phyloP scores from a whole-genome alignment of 306 rosid genomes.

The Vigna angularis region DNA sequence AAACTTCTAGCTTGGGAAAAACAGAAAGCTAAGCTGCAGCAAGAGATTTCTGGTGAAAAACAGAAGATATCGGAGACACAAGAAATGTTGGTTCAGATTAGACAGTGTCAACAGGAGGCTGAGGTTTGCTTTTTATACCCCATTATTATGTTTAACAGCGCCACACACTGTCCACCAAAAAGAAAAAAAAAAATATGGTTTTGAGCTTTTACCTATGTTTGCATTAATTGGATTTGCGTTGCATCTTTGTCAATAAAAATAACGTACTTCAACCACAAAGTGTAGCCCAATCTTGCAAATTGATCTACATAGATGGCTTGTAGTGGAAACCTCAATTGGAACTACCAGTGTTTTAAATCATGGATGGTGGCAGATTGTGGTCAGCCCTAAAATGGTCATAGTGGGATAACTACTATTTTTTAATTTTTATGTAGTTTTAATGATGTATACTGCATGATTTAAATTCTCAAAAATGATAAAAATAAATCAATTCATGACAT shows the following conservation, averaged over 20 bases:
- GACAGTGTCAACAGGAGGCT: conserved; percentile 69
- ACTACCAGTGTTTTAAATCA: background rate
- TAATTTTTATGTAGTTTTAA: background rate
- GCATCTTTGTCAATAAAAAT: conserved; percentile 22
- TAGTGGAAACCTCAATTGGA: conserved; percentile 24
- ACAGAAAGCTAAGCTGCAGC: conserved; percentile 82
- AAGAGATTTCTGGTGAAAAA: conserved; percentile 74
- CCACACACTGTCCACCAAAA: conserved; percentile 23
- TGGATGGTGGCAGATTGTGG: background rate
- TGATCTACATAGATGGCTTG: conserved; percentile 6
- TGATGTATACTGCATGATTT: background rate
- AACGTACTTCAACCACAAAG: conserved; percentile 19
- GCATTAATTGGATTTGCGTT: conserved; percentile 27
- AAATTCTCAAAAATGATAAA: background rate
- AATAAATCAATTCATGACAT: too few relatives aligned
- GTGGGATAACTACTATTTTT: background rate
- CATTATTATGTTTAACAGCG: conserved; percentile 14
- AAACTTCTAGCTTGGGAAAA: conserved; percentile 95
- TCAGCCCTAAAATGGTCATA: background rate
- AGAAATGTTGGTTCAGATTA: conserved; percentile 59
- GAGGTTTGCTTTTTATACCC: conserved; percentile 66
- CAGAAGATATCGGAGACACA: conserved; percentile 71
- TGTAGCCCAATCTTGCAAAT: conserved; percentile 12
- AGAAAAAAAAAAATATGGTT: conserved; percentile 24
- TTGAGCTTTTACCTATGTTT: conserved; percentile 31